Conservation (phyloP, 768 basidiomycete genomes). For the Botryobasidium botryosum region DNA sequence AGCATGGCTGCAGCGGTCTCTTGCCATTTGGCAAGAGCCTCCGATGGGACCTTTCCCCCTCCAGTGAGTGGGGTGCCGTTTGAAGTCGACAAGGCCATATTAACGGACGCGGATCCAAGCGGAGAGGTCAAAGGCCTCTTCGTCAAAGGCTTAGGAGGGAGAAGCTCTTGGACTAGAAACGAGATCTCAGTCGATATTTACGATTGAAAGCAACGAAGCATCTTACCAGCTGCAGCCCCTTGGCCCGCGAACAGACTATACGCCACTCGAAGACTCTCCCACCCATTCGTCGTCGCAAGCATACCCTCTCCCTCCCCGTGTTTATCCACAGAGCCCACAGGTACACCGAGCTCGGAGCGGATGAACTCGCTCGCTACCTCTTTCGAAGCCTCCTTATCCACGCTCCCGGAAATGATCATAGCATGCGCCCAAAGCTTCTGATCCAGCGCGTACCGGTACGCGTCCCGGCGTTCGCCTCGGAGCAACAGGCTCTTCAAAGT, state of each 20-base stretch:
- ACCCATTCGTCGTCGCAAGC: conserved; percentile 26
- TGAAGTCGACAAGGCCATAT: too few relatives aligned
- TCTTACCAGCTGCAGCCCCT: conserved; percentile 55
- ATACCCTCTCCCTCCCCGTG: conserved; percentile 15
- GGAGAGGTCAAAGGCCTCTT: conserved; percentile 19
- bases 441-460: conserved; percentile 76
- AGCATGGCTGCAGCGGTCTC: conserved; percentile 75
- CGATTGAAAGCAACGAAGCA: neutral
- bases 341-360: conserved; percentile 45
- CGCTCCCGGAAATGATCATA: conserved; percentile 79
- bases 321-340: conserved; percentile 12
- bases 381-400: conserved; percentile 89
- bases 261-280: conserved; percentile 60
- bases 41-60: conserved; percentile 34
- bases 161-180: conserved; percentile 50
- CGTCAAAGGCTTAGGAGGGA: conserved; percentile 36
- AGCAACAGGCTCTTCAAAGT: conserved; percentile 66
- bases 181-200: neutral
- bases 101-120: too few relatives aligned
- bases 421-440: conserved; percentile 92
- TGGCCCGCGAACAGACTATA: conserved; percentile 78
- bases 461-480: conserved; percentile 69
- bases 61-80: conserved; percentile 34
- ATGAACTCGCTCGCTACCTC: conserved; percentile 79
- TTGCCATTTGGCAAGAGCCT: conserved; percentile 61